A percentile compares a stretch with the other conserved stretches of the same genome.
phyloP scores from a whole-genome alignment of 768 basidiomycete genomes.

The Macrolepiota dolichaula region DNA sequence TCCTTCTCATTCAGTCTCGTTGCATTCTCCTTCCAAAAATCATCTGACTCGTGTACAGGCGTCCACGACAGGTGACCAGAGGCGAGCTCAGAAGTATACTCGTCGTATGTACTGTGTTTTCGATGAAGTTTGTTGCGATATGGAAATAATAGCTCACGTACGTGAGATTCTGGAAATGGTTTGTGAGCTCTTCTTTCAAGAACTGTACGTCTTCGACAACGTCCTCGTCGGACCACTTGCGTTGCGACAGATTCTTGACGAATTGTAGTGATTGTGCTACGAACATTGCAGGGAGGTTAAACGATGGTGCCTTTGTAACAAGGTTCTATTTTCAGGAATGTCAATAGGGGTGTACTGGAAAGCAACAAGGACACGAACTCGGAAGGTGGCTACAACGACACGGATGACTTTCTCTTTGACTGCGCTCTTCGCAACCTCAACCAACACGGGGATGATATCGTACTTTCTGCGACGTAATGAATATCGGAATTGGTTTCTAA shows the following conservation, averaged over 20 bases:
- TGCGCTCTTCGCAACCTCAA: slow-evolving; percentile 80
- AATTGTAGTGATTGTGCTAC: slow-evolving; percentile 85
- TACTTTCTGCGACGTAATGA: slow-evolving; percentile 59
- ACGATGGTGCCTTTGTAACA: slow-evolving; percentile 79
- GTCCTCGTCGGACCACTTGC: slow-evolving; percentile 96
- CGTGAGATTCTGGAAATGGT: slow-evolving; percentile 88
- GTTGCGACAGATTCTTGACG: slow-evolving; percentile 72
- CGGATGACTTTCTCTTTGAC: slow-evolving; percentile 97
- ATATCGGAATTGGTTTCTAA: neutral
- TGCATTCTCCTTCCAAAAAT: slow-evolving; percentile 98
- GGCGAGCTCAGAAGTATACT: slow-evolving; percentile 86
- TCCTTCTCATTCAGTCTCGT: slow-evolving; percentile 81
- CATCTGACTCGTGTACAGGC: slow-evolving; percentile 92
- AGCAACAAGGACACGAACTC: slow-evolving; percentile 40
- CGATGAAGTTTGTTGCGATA: neutral
- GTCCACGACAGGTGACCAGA: slow-evolving; percentile 94
- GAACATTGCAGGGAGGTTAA: slow-evolving; percentile 92
- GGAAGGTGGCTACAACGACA: slow-evolving; percentile 88
- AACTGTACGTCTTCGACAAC: slow-evolving; percentile 89
- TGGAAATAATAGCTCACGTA: slow-evolving; percentile 33
- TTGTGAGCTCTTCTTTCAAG: slow-evolving; percentile 81
- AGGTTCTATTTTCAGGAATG: slow-evolving; percentile 59
- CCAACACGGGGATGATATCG: slow-evolving; percentile 83
- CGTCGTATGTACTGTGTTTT: slow-evolving; percentile 81
- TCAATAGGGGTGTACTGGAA: neutral